Conservation (phyloP, 208 protist species). For the Phytomonas sp. region DNA sequence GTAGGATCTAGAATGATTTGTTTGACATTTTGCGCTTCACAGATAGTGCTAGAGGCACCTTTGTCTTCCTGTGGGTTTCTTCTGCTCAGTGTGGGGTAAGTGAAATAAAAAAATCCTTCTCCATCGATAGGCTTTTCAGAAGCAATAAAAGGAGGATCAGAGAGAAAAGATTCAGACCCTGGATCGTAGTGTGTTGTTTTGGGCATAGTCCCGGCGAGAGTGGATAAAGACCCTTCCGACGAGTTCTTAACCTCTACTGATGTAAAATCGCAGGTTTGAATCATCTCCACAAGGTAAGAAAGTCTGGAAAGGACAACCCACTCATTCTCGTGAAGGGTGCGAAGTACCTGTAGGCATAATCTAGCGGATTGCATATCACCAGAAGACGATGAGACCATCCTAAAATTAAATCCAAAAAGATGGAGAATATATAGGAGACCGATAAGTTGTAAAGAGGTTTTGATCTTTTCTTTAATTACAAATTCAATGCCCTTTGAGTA, state of each 20-base stretch:
- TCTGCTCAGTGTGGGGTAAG: background rate
- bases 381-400: background rate
- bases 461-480: background rate
- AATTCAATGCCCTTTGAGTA: background rate
- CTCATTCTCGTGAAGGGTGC: slow-evolving; percentile 56
- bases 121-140: background rate
- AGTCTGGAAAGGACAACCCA: slow-evolving; percentile 34
- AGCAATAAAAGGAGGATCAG: background rate
- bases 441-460: background rate
- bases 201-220: background rate
- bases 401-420: background rate
- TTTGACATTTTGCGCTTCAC: background rate
- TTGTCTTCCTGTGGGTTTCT: background rate
- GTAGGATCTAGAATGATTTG: background rate
- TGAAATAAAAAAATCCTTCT: background rate
- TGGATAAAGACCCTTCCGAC: background rate
- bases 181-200: background rate
- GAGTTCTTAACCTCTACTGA: background rate
- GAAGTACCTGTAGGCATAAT: slow-evolving; percentile 43
- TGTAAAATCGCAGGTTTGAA: slow-evolving; percentile 13
- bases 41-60: background rate
- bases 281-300: slow-evolving; percentile 56
- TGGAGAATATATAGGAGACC: background rate
- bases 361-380: slow-evolving; percentile 6
- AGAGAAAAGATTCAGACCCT: background rate